These are phyloP conservation scores for Chlorella vulgaris DNA, from an alignment of 139 green algal species.

Conservation along the genomic window DNA sequence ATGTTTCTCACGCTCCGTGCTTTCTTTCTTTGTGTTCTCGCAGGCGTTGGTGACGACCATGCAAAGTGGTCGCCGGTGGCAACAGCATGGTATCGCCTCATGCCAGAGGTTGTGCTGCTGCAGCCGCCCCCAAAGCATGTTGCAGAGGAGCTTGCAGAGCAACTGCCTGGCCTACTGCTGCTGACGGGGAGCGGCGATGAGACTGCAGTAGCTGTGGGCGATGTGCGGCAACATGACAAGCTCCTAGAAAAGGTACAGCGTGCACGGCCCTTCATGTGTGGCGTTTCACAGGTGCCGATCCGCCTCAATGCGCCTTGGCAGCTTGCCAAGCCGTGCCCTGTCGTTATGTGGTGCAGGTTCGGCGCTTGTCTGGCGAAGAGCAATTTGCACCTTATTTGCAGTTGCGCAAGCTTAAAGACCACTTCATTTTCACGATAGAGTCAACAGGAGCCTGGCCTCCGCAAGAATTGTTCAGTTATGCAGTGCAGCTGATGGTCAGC, in stretches of 20 bases:
- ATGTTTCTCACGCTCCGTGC: no score
- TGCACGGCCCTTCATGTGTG: not conserved
- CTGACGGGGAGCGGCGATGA: conserved; percentile 37
- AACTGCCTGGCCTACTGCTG: conserved; percentile 62
- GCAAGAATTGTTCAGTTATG: conserved; percentile 73
- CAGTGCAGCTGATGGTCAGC: conserved; percentile 70
- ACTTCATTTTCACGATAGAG: conserved; percentile 99
- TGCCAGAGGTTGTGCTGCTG: conserved; percentile 83
- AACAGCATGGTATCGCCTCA: conserved; percentile 92
- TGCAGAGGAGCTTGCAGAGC: conserved; percentile 64
- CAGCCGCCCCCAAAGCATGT: conserved; percentile 52
- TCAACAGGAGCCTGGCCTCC: conserved; percentile 79
- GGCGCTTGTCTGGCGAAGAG: conserved; percentile 36
- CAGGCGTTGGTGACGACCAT: conserved; percentile 85
- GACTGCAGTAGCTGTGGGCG: conserved; percentile 17
- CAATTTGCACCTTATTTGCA: conserved; percentile 54
- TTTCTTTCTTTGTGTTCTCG: not conserved
- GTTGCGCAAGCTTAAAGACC: conserved; percentile 88
- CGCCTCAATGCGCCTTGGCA: no score
- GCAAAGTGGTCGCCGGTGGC: conserved; percentile 99
- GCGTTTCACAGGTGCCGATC: not conserved
- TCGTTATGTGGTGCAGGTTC: conserved; percentile 33
- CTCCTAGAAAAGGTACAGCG: conserved; percentile 67
- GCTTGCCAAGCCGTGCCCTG: no score
- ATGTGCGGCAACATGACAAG: conserved; percentile 52